Evolutionary conservation across 1,284 basidiomycete genomes (phyloP).

Genomic region (Microbotryomycetes sp.): DNA sequence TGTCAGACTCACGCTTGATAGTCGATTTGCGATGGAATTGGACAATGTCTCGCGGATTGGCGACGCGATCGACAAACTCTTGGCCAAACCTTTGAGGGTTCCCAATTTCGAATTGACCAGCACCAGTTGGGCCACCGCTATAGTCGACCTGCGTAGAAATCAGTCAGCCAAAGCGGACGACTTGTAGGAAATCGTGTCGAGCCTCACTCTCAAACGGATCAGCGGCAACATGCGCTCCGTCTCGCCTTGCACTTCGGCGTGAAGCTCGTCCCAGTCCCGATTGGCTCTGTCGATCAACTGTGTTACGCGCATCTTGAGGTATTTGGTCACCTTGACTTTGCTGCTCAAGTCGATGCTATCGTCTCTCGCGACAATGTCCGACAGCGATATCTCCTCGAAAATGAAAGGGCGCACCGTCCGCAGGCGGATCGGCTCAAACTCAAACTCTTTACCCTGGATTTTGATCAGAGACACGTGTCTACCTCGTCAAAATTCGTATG

Average conservation of each 20-base stretch:
- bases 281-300: slow-evolving; percentile 70
- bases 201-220: slow-evolving; percentile 67
- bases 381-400: slow-evolving; percentile 73
- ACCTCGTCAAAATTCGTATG: slow-evolving; percentile 17
- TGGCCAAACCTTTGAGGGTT: slow-evolving; percentile 96
- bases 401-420: slow-evolving; percentile 92
- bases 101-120: slow-evolving; percentile 75
- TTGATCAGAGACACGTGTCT: slow-evolving; percentile 82
- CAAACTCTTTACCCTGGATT: slow-evolving; percentile 78
- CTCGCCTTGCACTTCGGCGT: slow-evolving; percentile 48
- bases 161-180: not conserved
- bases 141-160: slow-evolving; percentile 64
- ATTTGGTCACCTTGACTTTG: slow-evolving; percentile 72
- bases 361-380: slow-evolving; percentile 56
- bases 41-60: slow-evolving; percentile 88
- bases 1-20: slow-evolving; percentile 2
- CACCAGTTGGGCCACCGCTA: slow-evolving; percentile 38
- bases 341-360: slow-evolving; percentile 63
- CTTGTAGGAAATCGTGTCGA: not conserved
- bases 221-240: slow-evolving; percentile 69
- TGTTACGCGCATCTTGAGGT: slow-evolving; percentile 67
- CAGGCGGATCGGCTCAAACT: slow-evolving; percentile 74
- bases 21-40: slow-evolving; percentile 57
- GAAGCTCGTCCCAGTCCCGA: slow-evolving; percentile 68
- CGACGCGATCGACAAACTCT: slow-evolving; percentile 82